Base-by-base conservation (phyloP, 1,284 basidiomycete genomes). In the Rhodofomes roseus region DNA sequence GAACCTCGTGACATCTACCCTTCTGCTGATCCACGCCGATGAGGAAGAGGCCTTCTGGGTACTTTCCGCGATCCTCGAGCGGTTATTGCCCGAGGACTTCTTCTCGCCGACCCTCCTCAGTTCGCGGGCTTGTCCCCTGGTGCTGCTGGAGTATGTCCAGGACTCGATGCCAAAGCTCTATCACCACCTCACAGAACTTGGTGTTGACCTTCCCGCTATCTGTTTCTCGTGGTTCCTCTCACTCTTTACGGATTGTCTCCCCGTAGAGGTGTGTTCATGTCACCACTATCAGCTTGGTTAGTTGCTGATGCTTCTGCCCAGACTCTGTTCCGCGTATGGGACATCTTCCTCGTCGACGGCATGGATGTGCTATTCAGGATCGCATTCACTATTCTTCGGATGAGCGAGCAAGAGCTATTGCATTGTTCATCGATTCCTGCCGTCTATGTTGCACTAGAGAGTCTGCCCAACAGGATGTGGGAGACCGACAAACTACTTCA, bases 191-290 rank as follows among this genome's bases (percentile, higher is more conserved):
- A 81, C 79, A 3, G 82, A 87, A 18, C 83, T 98, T 0, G 92
- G 89, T 1, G 89, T 98, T 1, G 96, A 99, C 70, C 81, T 99
- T 4, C 89, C 91, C 1, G 95, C 95, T 0, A 93, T 98, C 59
- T 98, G 94, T 60, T 98, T 98, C 76, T 96, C 95, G 2, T 99
- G 96, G 96, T 98, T 98, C 77, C 78, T 99, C 40, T 96, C 93
- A 5, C 78, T 99, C 20, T 99, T 98, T 70, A 98, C 96, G 0
- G 95, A 98, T 69, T 97, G 95, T 73, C 77, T 98, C 3, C 96
- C 96, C 3, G 93, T 98, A 25, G 96, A 97, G 83, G 93, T 94
- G 63, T 43, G 70, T 57, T 14, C 5, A 34, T 34, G n/a, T 18
- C 20, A 12, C 20, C 23, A n/a, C 57, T 50, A 39, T 52, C n/a